Conservation (phyloP, 2,329 filamentous ascomycete genomes). For the Aspergillus bombycis region DNA sequence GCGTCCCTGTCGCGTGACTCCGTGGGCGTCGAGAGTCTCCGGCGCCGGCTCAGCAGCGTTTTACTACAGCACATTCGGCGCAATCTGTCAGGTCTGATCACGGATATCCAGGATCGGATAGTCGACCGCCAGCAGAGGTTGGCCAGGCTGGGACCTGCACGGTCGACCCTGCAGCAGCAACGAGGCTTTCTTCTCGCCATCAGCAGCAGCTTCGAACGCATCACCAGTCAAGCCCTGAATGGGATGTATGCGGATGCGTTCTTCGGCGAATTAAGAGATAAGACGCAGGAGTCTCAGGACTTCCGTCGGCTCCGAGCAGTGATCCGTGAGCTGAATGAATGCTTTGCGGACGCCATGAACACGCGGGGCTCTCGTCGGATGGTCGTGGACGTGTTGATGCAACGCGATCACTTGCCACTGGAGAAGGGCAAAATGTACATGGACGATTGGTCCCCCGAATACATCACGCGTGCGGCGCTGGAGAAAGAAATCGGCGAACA, state of each 20-base stretch:
- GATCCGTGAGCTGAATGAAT: conserved; percentile 29
- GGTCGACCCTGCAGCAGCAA: conserved; percentile 29
- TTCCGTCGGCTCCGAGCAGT: conserved; percentile 32
- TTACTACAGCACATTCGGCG: conserved; percentile 33
- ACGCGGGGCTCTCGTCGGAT: conserved; percentile 20
- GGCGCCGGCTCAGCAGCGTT: conserved; percentile 42
- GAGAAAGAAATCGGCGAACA: conserved; percentile 30
- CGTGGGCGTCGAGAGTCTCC: conserved; percentile 41
- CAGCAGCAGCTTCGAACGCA: conserved; percentile 40
- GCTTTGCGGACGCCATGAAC: conserved; percentile 31
- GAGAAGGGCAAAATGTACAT: conserved; percentile 18
- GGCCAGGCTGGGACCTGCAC: conserved; percentile 28
- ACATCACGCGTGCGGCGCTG: conserved; percentile 5
- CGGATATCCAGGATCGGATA: conserved; percentile 38
- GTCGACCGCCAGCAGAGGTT: conserved; percentile 35
- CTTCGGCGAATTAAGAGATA: conserved; percentile 33
- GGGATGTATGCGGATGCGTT: conserved; percentile 47
- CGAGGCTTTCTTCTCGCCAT: conserved; percentile 37
- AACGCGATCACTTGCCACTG: background rate
- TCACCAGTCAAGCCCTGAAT: conserved; percentile 44
- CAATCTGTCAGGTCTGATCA: conserved; percentile 41
- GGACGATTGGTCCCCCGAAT: conserved; percentile 13
- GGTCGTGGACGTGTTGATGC: background rate
- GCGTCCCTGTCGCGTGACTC: conserved; percentile 22
- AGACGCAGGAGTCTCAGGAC: conserved; percentile 20